Evolutionary conservation across 2,329 filamentous ascomycete species (phyloP), one percentile per base, ranked within the genome.

Genomic region (Talaromyces pinophilus): DNA sequence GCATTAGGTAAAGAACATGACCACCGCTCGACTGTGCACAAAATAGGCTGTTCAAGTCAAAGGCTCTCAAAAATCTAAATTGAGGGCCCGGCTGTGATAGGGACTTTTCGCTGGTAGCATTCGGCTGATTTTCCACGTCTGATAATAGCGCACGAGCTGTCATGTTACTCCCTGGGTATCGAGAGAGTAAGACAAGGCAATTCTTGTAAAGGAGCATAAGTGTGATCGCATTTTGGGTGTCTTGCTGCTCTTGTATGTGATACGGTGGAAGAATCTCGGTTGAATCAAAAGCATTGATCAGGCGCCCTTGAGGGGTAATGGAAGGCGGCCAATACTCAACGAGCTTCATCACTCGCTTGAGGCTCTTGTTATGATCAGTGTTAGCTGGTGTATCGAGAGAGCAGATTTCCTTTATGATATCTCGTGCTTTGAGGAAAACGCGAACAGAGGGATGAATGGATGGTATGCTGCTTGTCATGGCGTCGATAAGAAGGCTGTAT

Each of bases 401-500:
- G 78, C 95, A 99, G 52, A 99, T 99, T 63, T 96, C 95, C 22
- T 93, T 93, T 70, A 99, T 93, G 63, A 97, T 91, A 76, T 98
- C 95, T 70, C 94, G 87, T 0, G 95, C 93, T 75, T 92, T 93
- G 50, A 97, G 86, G 80, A 99, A 89, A 2, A 86, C 85, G 70
- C 91, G 90, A 63, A 97, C 84, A 0, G 93, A 93, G 2, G 93
- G 92, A 75, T 98, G 93, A 8, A 91, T 88, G 61, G 93, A 87
- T 4, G 94, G 93, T 19, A 98, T 85, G 68, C 91, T 93, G 70
- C 90, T 88, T 59, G 95, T 87, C 74, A 99, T 97, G 73, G 96
- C 93, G 80, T 99, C 95, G 72, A 99, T 98, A 74, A 98, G 90
- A 42, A 99, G 83, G 73, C 92, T 97, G 80, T 99, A 99, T 30